A percentile compares a stretch with the other conserved stretches of the same genome.
Evolutionary conservation across 2,329 filamentous ascomycete genomes (phyloP).

Genomic region (Aspergillus phoenicis): DNA sequence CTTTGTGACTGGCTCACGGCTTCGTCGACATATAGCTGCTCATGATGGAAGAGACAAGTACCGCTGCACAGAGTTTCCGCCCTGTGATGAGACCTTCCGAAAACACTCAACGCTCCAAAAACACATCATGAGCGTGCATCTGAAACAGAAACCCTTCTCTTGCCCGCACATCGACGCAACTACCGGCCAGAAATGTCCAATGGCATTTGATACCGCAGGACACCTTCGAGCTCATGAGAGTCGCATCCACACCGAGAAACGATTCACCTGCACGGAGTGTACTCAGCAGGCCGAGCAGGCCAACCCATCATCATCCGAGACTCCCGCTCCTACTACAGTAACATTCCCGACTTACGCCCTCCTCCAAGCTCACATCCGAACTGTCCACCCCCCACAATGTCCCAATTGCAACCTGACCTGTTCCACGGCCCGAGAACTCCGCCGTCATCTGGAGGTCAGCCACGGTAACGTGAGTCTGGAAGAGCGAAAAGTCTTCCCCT

Average conservation of each 20-base stretch:
- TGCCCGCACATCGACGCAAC: constrained; percentile 63
- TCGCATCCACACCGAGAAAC: constrained; percentile 68
- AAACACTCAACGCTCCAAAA: constrained; percentile 84
- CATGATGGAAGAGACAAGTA: constrained; percentile 78
- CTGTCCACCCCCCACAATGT: constrained; percentile 72
- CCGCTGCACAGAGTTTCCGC: constrained; percentile 68
- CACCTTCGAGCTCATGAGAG: constrained; percentile 72
- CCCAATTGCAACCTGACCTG: constrained; percentile 72
- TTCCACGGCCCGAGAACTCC: constrained; percentile 66
- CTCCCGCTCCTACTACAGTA: constrained; percentile 39
- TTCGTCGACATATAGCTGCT: constrained; percentile 75
- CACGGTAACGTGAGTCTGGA: constrained; percentile 65
- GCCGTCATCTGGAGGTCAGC: constrained; percentile 75
- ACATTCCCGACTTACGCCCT: constrained; percentile 73
- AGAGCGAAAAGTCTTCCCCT: constrained; percentile 67
- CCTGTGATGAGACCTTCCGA: constrained; percentile 77
- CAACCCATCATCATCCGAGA: constrained; percentile 33
- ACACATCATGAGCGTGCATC: constrained; percentile 76
- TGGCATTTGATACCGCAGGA: constrained; percentile 72
- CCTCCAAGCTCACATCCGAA: constrained; percentile 72
- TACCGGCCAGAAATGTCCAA: constrained; percentile 61
- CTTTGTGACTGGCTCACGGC: constrained; percentile 77
- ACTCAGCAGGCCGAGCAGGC: constrained; percentile 34
- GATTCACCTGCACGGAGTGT: constrained; percentile 80
- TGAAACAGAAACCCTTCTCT: constrained; percentile 69